Evolutionary conservation across 805 yeast genomes (phyloP).

Genomic region (Geotrichum ghanense): DNA sequence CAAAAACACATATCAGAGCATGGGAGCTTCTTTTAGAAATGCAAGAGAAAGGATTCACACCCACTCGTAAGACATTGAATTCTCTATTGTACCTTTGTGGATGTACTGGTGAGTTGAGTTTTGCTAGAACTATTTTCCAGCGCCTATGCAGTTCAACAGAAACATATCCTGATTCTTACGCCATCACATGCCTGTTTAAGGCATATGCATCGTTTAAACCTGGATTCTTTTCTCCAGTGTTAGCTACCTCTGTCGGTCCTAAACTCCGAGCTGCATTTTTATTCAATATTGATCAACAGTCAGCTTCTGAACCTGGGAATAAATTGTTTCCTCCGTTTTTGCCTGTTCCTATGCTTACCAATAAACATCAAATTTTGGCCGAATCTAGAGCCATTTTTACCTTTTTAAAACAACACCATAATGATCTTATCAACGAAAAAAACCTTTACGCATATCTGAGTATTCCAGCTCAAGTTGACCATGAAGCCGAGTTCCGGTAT

Average conservation of each 20-base stretch:
- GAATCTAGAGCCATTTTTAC: constrained; percentile 76
- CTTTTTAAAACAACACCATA: constrained; percentile 35
- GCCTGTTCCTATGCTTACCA: constrained; percentile 38
- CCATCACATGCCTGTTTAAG: constrained; percentile 22
- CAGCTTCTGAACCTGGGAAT: neutral
- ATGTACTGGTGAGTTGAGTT: constrained; percentile 62
- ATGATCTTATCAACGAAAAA: constrained; percentile 32
- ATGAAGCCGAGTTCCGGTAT: constrained; percentile 26
- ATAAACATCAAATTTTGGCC: constrained; percentile 38
- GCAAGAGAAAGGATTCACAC: constrained; percentile 28
- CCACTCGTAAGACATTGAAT: constrained; percentile 38
- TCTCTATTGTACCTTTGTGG: constrained; percentile 70
- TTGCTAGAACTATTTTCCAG: constrained; percentile 46
- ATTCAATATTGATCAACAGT: constrained; percentile 7
- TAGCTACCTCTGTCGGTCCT: constrained; percentile 19
- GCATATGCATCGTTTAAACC: constrained; percentile 24
- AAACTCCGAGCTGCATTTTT: constrained; percentile 19
- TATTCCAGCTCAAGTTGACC: constrained; percentile 30
- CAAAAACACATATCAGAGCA: constrained; percentile 40
- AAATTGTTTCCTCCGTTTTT: constrained; percentile 51
- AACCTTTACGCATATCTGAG: constrained; percentile 42
- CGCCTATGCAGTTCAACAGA: constrained; percentile 19
- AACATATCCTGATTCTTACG: constrained; percentile 21
- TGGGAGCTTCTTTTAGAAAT: constrained; percentile 72
- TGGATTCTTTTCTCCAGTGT: constrained; percentile 17